Conservation (phyloP, 2,329 filamentous ascomycete species). For the Neoascochyta sp. region DNA sequence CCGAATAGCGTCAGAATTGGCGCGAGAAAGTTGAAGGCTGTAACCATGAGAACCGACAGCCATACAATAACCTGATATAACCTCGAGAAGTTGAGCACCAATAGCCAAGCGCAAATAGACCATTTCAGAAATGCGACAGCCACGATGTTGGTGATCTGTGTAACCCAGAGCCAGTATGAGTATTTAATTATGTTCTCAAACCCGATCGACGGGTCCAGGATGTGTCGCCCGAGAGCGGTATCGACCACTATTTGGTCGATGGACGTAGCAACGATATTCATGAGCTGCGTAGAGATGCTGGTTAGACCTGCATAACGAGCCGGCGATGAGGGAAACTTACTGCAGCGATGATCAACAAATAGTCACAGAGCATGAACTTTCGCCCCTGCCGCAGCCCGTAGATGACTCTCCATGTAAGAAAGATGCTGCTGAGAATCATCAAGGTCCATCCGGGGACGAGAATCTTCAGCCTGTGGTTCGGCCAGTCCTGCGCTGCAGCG, state of each 20-base stretch:
- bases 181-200: constrained; percentile 15
- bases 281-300: constrained; percentile 6
- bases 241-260: constrained; percentile 15
- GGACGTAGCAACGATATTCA: constrained; percentile 15
- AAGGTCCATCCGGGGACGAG: constrained; percentile 18
- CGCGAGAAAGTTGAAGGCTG: constrained; percentile 25
- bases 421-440: constrained; percentile 17
- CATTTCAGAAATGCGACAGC: constrained; percentile 29
- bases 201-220: constrained; percentile 19
- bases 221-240: constrained; percentile 19
- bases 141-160: constrained; percentile 25
- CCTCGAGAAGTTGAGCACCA: constrained; percentile 28
- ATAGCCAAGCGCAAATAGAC: constrained; percentile 29
- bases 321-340: too few species aligned
- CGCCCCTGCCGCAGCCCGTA: constrained; percentile 18
- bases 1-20: constrained; percentile 24
- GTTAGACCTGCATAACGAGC: constrained; percentile 9
- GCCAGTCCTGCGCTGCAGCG: constrained; percentile 17
- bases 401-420: constrained; percentile 22
- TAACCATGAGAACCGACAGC: constrained; percentile 25
- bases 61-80: constrained; percentile 24
- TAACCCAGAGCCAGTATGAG: constrained; percentile 22
- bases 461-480: constrained; percentile 19
- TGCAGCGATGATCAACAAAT: constrained; percentile 24
- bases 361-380: constrained; percentile 23